These are phyloP conservation scores for Kodamaea arcana DNA, from an alignment of 1,139 yeast species.

Conservation along the genomic window DNA sequence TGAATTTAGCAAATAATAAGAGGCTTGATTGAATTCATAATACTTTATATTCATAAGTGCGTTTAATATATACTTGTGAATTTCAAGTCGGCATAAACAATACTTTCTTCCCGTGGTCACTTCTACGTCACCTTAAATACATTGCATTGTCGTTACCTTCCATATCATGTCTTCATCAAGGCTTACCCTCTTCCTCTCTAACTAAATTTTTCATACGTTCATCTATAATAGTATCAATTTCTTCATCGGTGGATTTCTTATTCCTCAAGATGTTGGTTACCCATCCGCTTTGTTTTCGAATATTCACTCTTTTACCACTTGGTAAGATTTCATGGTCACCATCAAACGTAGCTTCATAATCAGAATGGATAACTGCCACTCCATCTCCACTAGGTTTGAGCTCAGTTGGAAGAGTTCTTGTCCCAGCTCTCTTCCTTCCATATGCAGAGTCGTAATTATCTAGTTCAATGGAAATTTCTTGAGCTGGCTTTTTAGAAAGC, in stretches of 20 bases:
- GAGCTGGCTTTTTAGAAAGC: not conserved
- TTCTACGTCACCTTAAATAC: too few relatives aligned
- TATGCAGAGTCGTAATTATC: constrained; percentile 26
- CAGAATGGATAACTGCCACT: constrained; percentile 22
- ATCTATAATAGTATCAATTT: constrained; percentile 57
- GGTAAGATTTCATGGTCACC: constrained; percentile 59
- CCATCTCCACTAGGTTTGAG: constrained; percentile 52
- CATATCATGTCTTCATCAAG: too few relatives aligned
- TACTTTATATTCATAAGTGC: too few relatives aligned
- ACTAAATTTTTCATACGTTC: constrained; percentile 40
- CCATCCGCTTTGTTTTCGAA: constrained; percentile 27
- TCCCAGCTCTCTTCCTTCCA: constrained; percentile 49
- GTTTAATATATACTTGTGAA: too few relatives aligned
- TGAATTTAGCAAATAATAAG: constrained; percentile 15
- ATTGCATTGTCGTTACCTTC: not conserved
- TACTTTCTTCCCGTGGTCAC: too few relatives aligned
- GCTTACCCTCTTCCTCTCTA: constrained; percentile 9
- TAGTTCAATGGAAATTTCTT: not conserved
- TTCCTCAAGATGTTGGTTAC: constrained; percentile 14
- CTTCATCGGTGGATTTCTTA: constrained; percentile 31
- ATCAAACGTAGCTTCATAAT: constrained; percentile 8
- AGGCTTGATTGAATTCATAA: constrained; percentile 4
- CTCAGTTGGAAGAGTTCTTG: constrained; percentile 42
- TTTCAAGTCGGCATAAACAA: too few relatives aligned
- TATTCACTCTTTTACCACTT: constrained; percentile 59